Evolutionary conservation across 192 early-diverging fungal species (phyloP).

Genomic region (Fimicolochytrium jonesii): DNA sequence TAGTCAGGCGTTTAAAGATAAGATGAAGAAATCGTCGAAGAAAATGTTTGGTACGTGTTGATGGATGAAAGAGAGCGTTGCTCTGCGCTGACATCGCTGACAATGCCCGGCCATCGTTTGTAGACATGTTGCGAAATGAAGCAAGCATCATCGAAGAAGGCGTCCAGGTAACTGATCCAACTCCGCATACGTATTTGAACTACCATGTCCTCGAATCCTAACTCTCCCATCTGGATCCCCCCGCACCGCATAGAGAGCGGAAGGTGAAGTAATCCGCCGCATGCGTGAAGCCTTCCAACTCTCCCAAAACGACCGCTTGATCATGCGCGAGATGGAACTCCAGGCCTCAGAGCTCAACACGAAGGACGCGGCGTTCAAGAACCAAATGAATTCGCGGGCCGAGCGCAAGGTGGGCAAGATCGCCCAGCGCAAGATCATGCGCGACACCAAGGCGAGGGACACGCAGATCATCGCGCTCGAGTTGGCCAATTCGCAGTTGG

Average conservation of each 20-base stretch:
- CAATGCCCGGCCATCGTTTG: neutral
- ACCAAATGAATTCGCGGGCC: constrained; percentile 4
- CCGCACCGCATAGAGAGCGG: constrained; percentile 6
- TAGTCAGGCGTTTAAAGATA: neutral
- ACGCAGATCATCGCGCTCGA: constrained; percentile 13
- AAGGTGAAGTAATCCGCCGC: constrained; percentile 19
- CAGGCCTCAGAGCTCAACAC: constrained; percentile 1
- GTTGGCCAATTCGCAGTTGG: constrained; percentile 8
- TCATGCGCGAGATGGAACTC: neutral
- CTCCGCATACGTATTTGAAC: neutral
- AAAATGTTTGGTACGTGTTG: neutral
- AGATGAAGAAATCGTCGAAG: neutral
- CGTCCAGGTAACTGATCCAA: neutral
- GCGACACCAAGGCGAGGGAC: constrained; percentile 26
- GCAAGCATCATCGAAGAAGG: neutral
- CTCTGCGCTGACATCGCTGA: neutral
- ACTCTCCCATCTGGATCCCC: neutral
- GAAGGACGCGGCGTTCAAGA: neutral
- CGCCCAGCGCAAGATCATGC: constrained; percentile 18
- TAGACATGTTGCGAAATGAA: neutral
- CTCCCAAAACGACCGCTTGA: neutral
- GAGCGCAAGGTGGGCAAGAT: constrained; percentile 27
- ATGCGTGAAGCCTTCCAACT: constrained; percentile 11
- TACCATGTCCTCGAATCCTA: neutral
- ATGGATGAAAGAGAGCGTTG: neutral